Conservation (phyloP, 768 basidiomycete genomes). For the Boletus vinaceobasis region DNA sequence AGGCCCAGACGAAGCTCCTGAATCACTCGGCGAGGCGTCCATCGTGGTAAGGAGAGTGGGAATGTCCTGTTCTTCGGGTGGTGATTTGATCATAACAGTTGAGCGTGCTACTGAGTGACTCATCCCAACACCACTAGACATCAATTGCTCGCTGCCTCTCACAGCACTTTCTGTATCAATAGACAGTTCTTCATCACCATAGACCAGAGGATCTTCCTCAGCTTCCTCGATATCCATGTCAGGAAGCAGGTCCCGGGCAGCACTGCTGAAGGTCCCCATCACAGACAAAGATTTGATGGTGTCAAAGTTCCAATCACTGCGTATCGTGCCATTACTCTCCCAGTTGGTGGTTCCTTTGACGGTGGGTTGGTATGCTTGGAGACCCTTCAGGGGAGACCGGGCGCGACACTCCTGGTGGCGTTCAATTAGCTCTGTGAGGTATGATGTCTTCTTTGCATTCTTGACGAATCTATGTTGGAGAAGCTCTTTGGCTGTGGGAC, state of each 20-base stretch:
- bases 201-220: constrained; percentile 36
- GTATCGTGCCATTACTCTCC: constrained; percentile 73
- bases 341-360: constrained; percentile 57
- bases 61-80: constrained; percentile 40
- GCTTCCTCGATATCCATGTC: constrained; percentile 56
- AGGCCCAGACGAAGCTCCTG: constrained; percentile 34
- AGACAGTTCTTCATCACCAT: constrained; percentile 49
- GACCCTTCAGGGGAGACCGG: constrained; percentile 55
- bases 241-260: constrained; percentile 65
- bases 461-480: constrained; percentile 93
- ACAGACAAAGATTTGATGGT: constrained; percentile 69
- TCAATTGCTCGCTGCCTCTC: constrained; percentile 56
- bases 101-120: constrained; percentile 61
- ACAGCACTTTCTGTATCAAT: constrained; percentile 62
- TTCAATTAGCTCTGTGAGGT: constrained; percentile 84
- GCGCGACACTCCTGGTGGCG: constrained; percentile 76
- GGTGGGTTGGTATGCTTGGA: constrained; percentile 54
- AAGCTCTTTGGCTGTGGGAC: constrained; percentile 87
- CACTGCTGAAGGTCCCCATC: constrained; percentile 75
- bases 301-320: constrained; percentile 96
- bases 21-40: constrained; percentile 41
- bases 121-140: constrained; percentile 41
- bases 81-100: constrained; percentile 63
- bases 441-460: constrained; percentile 75
- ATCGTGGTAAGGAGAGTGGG: constrained; percentile 37